Evolutionary conservation across 163 green algal genomes (phyloP).

Genomic region (Coccomyxa subellipsoidea): DNA sequence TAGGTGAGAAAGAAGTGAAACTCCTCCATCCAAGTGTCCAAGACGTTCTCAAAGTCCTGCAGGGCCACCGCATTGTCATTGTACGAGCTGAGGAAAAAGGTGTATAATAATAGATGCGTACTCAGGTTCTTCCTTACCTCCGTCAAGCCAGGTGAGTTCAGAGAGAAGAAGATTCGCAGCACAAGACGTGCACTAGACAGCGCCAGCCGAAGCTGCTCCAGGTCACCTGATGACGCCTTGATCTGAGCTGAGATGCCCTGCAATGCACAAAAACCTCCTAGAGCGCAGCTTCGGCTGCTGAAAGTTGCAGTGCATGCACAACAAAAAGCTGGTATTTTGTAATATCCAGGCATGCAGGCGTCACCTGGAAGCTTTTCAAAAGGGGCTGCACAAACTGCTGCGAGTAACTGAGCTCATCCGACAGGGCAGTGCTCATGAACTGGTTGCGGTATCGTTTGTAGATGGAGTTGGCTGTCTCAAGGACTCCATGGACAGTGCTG

Average conservation of each 20-base stretch:
- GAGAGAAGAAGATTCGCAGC: constrained; percentile 88
- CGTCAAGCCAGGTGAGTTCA: constrained; percentile 91
- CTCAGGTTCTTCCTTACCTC: constrained; percentile 45
- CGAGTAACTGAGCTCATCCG: constrained; percentile 61
- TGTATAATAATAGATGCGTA: neutral
- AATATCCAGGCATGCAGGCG: too few relatives aligned
- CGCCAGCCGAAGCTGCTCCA: constrained; percentile 47
- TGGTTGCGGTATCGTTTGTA: constrained; percentile 73
- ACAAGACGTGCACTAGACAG: constrained; percentile 65
- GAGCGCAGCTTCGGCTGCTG: too few relatives aligned
- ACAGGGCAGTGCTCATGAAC: constrained; percentile 53
- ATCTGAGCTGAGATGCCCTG: neutral
- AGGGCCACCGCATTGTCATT: neutral
- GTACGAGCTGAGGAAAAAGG: neutral
- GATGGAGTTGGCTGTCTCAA: constrained; percentile 89
- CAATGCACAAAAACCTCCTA: neutral
- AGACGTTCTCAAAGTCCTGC: constrained; percentile 86
- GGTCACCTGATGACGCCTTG: constrained; percentile 21
- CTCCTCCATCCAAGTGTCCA: constrained; percentile 90
- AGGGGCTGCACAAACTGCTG: constrained; percentile 63
- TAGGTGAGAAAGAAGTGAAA: constrained; percentile 78
- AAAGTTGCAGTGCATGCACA: neutral
- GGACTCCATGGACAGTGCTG: constrained; percentile 49
- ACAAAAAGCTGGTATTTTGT: too few relatives aligned
- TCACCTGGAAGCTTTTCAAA: constrained; percentile 28